Evolutionary conservation across 192 early-diverging fungal genomes (phyloP).

Genomic region (Rhizophagus sp.): DNA sequence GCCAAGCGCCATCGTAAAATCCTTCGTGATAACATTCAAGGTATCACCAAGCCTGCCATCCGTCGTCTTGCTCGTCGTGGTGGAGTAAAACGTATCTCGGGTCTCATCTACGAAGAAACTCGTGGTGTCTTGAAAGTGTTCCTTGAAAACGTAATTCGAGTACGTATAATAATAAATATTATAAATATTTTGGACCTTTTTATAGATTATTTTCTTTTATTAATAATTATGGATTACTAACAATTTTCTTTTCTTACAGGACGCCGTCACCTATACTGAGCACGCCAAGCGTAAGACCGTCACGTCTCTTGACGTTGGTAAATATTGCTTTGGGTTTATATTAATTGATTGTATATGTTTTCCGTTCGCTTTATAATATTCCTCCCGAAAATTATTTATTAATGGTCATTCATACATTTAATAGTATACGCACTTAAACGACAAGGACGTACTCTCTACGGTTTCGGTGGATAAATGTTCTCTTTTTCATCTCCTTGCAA

Average conservation of each 20-base stretch:
- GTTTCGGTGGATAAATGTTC: constrained; percentile 56
- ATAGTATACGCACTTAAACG: constrained; percentile 96
- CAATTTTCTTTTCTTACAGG: constrained; percentile 21
- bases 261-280: constrained; percentile 91
- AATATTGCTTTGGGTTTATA: neutral
- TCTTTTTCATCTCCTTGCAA: neutral
- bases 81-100: constrained; percentile 99
- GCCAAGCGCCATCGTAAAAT: constrained; percentile 96
- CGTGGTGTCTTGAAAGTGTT: constrained; percentile 97
- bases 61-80: constrained; percentile 99
- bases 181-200: neutral
- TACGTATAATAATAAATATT: neutral
- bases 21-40: constrained; percentile 79
- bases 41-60: constrained; percentile 55
- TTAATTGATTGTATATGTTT: too few relatives aligned
- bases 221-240: neutral
- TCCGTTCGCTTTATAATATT: neutral
- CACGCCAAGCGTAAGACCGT: constrained; percentile 99
- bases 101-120: constrained; percentile 98
- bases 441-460: constrained; percentile 93
- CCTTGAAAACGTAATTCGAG: constrained; percentile 97
- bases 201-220: neutral
- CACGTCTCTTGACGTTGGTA: constrained; percentile 92
- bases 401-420: neutral
- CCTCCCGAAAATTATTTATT: neutral